Conservation (phyloP, 176 grass and related monocot species). For the Cymbopogon citratus region DNA sequence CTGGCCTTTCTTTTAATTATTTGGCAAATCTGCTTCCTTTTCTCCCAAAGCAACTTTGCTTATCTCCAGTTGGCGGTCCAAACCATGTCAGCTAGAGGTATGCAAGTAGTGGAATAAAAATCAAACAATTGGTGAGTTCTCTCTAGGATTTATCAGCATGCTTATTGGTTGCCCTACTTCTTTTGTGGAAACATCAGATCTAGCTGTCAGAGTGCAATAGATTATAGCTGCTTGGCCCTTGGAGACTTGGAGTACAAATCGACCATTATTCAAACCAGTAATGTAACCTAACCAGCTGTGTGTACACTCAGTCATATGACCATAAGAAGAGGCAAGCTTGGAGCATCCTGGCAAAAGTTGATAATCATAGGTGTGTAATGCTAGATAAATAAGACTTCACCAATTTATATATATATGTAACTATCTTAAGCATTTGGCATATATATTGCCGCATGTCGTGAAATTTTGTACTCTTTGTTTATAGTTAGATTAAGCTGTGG, state of each 20-base stretch:
- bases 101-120: slow-evolving; percentile 29
- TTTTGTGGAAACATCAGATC: slow-evolving; percentile 31
- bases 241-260: slow-evolving; percentile 6
- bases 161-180: slow-evolving; percentile 23
- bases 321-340: background rate
- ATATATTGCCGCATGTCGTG: slow-evolving; percentile 27
- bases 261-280: background rate
- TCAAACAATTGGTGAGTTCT: background rate
- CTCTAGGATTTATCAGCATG: slow-evolving; percentile 4
- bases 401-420: background rate
- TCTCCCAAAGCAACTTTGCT: slow-evolving; percentile 1
- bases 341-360: background rate
- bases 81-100: slow-evolving; percentile 21
- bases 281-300: slow-evolving; percentile 17
- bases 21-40: background rate
- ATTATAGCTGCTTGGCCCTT: slow-evolving; percentile 8
- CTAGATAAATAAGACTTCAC: background rate
- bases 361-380: background rate
- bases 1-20: slow-evolving; percentile 6
- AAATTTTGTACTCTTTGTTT: slow-evolving; percentile 11
- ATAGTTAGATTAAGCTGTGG: too few relatives aligned
- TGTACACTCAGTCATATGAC: slow-evolving; percentile 2
- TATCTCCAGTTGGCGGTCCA: slow-evolving; percentile 7
- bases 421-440: slow-evolving; percentile 24
- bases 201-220: slow-evolving; percentile 34